Evolutionary conservation across 1,284 basidiomycete species (phyloP), one percentile per base, ranked within the genome.

Genomic region (Lentinula novae-zelandiae): DNA sequence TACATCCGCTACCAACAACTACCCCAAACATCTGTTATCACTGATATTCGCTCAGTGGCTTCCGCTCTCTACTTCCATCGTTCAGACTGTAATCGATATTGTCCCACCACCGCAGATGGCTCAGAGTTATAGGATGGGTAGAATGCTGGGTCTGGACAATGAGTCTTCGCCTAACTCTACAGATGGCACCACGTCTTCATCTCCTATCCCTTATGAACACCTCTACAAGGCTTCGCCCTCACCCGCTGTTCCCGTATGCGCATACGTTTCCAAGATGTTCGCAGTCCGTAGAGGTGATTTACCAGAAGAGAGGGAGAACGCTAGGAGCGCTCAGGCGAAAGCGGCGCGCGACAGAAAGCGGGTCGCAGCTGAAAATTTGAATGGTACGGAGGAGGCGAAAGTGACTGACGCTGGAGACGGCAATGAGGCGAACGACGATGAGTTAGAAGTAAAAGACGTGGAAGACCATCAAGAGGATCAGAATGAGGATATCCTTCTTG

Each of bases 181-280:
- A 5, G 36, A 53, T 38, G 48, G 9, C 10, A 8, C 13, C 27
- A n/a, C 22, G 42, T 13, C 42, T 15, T 44, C n/a, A 44, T n/a
- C 9, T 22, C 17, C 44, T 46, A 8, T 22, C 22, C 20, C 44
- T 9, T 46, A 46, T 46, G 65, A 93, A 89, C 71, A 56, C 42
- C 42, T 56, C 12, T 56, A 33, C 42, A n/a, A 31, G 2, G 54
- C 54, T 59, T 83, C 85, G 62, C 81, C 83, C n/a, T 77, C 71
- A 1, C 68, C 83, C 2, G 79, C 81, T 3, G 85, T 87, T 0
- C 83, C 77, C 59, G 78, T 95, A n/a, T 84, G 89, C 12, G 93
- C 88, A 3, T 97, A 96, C 72, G 92, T 99, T 58, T 97, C 93
- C 80, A 99, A 99, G 74, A 99, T 99, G 96, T 98, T 99, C 72